These are phyloP conservation scores for Ganoderma multipileum DNA, from an alignment of 1,284 basidiomycete species.

Conservation along the genomic window DNA sequence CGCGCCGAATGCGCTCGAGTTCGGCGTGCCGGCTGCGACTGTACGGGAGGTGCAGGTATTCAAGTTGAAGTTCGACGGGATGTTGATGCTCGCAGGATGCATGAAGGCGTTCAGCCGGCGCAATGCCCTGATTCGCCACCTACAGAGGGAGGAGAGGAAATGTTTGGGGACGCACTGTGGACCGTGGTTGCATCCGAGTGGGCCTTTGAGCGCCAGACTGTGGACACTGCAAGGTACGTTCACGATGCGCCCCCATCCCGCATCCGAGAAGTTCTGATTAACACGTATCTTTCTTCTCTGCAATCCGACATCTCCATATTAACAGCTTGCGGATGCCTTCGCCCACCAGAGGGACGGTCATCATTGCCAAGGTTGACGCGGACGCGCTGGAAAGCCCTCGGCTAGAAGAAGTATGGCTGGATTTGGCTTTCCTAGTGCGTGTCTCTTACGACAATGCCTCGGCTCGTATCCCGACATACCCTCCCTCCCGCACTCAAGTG, in stretches of 20 bases:
- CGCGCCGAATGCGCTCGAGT: conserved; percentile 41
- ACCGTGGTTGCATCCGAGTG: too few species aligned
- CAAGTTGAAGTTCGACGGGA: conserved; percentile 42
- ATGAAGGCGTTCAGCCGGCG: too few species aligned
- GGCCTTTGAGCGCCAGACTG: conserved; percentile 92
- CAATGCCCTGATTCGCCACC: too few species aligned
- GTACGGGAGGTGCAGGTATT: conserved; percentile 38
- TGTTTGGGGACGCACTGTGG: too few species aligned
- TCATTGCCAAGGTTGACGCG: conserved; percentile 94
- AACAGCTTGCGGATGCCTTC: conserved; percentile 90
- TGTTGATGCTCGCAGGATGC: too few species aligned
- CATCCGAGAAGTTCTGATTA: conserved; percentile 10
- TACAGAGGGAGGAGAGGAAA: too few species aligned
- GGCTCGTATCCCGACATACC: conserved; percentile 9
- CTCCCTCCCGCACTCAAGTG: conserved; percentile 80
- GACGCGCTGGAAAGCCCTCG: conserved; percentile 83
- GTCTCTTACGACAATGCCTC: neutral
- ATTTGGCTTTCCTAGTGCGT: conserved; percentile 88
- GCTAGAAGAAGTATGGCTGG: conserved; percentile 79
- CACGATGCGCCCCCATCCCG: neutral
- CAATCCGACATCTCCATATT: conserved; percentile 89
- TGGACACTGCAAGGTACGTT: conserved; percentile 81
- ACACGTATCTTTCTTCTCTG: conserved; percentile 36
- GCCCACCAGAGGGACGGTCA: conserved; percentile 76
- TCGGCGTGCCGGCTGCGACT: conserved; percentile 24